These are phyloP conservation scores for Boletus semigastroideus DNA, from an alignment of 1,284 basidiomycete genomes.

Conservation along the genomic window DNA sequence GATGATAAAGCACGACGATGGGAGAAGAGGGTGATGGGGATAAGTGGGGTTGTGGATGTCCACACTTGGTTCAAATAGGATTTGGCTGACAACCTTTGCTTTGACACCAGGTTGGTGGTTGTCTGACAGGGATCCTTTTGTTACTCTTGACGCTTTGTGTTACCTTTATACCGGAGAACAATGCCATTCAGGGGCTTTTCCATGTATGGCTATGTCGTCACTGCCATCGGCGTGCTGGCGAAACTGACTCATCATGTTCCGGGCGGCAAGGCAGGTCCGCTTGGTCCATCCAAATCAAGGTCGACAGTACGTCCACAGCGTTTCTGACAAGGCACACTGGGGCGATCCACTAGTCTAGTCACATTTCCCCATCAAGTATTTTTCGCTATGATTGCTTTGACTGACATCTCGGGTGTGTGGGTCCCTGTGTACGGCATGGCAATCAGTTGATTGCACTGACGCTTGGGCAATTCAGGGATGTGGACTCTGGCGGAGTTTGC, in stretches of 20 bases:
- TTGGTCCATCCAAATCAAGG: background rate
- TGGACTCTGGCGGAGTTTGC: constrained; percentile 14
- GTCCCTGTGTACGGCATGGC: constrained; percentile 5
- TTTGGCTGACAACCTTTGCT: constrained; percentile 7
- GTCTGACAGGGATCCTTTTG: constrained; percentile 13
- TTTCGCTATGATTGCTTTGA: constrained; percentile 1
- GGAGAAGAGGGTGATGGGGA: background rate
- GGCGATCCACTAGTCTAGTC: background rate
- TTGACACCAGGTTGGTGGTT: constrained; percentile 16
- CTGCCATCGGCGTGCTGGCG: too few relatives aligned
- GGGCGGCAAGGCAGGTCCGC: background rate
- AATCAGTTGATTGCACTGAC: constrained; percentile 1
- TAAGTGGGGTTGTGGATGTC: constrained; percentile 1
- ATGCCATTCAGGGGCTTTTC: constrained; percentile 21
- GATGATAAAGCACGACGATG: background rate
- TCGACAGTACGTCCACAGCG: background rate
- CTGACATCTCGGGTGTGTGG: constrained; percentile 3
- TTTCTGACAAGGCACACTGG: background rate
- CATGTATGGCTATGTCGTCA: constrained; percentile 13
- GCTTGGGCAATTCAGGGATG: background rate
- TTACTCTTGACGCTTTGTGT: constrained; percentile 19
- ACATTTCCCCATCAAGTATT: background rate
- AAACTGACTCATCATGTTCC: background rate
- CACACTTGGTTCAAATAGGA: constrained; percentile 21
- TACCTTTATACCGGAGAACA: constrained; percentile 14